These are phyloP conservation scores for Apocynum venetum DNA, from an alignment of 257 asterid genomes.

Conservation along the genomic window DNA sequence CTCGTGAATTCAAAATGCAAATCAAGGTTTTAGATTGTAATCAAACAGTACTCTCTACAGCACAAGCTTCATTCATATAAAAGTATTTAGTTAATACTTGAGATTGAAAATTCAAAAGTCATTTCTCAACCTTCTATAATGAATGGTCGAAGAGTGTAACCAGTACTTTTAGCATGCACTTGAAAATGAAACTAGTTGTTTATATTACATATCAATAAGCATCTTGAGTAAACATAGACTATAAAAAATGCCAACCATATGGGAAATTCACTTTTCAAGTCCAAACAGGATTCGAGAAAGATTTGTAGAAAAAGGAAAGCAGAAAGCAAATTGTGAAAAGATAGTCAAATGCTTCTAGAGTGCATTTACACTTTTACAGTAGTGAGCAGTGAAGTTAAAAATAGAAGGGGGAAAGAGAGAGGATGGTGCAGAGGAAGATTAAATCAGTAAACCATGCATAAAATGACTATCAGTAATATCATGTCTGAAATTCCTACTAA, in stretches of 20 bases:
- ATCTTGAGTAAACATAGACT: neutral
- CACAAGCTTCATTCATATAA: too few species aligned
- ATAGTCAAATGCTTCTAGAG: neutral
- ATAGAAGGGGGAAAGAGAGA: neutral
- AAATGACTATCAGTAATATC: neutral
- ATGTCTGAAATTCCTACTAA: neutral
- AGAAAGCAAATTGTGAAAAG: neutral
- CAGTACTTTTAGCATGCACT: neutral
- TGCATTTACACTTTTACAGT: neutral
- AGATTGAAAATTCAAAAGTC: neutral
- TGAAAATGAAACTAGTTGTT: neutral
- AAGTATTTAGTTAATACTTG: neutral
- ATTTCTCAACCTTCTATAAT: neutral
- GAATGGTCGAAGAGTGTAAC: neutral
- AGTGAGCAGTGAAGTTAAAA: neutral
- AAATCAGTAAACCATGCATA: neutral
- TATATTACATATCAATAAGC: neutral
- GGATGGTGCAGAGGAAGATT: neutral
- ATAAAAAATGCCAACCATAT: neutral
- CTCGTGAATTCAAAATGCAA: neutral
- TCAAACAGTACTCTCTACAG: neutral
- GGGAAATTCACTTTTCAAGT: neutral
- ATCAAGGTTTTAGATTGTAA: neutral
- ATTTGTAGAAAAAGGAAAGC: neutral
- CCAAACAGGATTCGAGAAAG: neutral